phyloP scores from a whole-genome alignment of 331 rosid genomes.

The Erythrophleum ivorense region DNA sequence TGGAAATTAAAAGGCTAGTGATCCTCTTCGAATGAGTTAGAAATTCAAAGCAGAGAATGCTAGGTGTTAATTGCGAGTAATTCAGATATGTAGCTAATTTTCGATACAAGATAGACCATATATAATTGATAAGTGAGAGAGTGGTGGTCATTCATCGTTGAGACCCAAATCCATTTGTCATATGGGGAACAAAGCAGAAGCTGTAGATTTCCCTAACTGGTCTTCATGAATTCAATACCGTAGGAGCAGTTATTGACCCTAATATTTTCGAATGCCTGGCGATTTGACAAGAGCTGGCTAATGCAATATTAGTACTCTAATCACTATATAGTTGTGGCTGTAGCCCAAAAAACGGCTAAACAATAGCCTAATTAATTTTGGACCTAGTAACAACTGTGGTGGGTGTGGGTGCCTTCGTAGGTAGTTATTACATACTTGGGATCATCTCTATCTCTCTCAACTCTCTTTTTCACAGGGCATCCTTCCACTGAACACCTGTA shows the following conservation, averaged over 20 bases:
- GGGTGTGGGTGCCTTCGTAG: slow-evolving; percentile 89
- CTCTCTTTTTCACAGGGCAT: slow-evolving; percentile 91
- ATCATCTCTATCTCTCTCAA: slow-evolving; percentile 83
- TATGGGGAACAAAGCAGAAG: not conserved
- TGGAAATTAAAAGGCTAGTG: no score
- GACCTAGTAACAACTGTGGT: slow-evolving; percentile 49
- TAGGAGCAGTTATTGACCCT: not conserved
- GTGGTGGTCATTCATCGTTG: no score
- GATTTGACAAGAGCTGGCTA: not conserved
- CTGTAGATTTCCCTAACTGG: not conserved
- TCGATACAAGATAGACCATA: no score
- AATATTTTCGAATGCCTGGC: not conserved
- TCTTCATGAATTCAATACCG: not conserved
- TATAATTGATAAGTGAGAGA: no score
- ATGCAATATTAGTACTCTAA: no score
- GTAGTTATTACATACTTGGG: slow-evolving; percentile 80
- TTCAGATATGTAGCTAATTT: no score
- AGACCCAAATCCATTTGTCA: no score
- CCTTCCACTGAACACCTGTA: slow-evolving; percentile 85
- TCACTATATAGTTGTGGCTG: no score
- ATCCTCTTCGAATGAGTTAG: no score
- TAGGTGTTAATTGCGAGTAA: no score
- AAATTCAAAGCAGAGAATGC: no score
- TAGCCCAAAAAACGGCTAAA: no score
- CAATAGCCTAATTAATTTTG: not conserved